Evolutionary conservation across 179 eudicot species (phyloP), one percentile per base, ranked within the genome.

Genomic region (Heliamphora pulchella): DNA sequence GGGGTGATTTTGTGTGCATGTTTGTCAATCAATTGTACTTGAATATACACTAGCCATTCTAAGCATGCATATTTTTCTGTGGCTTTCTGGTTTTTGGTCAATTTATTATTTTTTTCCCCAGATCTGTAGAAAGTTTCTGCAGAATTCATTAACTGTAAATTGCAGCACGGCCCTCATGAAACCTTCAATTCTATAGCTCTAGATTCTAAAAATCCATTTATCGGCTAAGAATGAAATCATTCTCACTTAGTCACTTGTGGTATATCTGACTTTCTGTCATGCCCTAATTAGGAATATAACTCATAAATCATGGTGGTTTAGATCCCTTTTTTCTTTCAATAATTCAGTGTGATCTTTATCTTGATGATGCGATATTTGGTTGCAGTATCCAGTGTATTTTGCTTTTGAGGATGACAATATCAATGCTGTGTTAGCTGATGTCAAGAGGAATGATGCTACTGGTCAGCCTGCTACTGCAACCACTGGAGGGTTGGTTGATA

Each of bases 401-500:
- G 97, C 98, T 74, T 92, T 89, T 69, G 99, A 96, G 86, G 97
- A 92, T 82, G 91, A 92, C 14, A 68, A 89, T 83, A 81, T 96
- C 68, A 83, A 87, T 79, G 85, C 94, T 83, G 92, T 96, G 61
- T 85, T 96, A 63, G 92, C 90, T 84, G 99, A 94, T 79, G 90
- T 96, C 70, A 90, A 87, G 86, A 91, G 80, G 78, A 87, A 84
- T 84, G 99, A 93, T 86, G 94, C 88, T 71, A 83, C 87, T 80
- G 97, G 96, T 78, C 99, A 96, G 89, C 96, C 94, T 78, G 99
- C 97, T 50, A 90, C 99, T 67, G 93, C 98, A 78, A 96, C 99
- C 74, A 92, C 97, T 75, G 99, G 98, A 87, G 99, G 99, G 99
- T 96, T 71, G 87, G 97, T 88, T 68, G 55, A 78, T 82, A 13